A percentile compares a stretch with the other conserved stretches of the same genome.
These are phyloP conservation scores for Conticribra guillardii DNA, from an alignment of 108 stramenopile genomes.

Conservation along the genomic window DNA sequence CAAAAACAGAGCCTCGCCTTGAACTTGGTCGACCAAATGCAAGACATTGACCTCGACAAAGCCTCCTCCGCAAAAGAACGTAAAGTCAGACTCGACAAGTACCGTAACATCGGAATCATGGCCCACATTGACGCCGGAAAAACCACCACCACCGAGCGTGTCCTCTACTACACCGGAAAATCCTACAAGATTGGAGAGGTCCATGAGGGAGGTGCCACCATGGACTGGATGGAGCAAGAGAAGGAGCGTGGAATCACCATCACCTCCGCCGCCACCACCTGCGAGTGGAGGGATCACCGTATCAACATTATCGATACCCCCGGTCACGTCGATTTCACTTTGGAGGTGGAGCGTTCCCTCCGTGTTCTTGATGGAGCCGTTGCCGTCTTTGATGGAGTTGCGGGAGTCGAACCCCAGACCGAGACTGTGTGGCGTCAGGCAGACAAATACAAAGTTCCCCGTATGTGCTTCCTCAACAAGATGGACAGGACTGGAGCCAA, in stretches of 20 bases:
- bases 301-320: conserved; percentile 99
- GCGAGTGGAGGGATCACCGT: conserved; percentile 92
- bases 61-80: conserved; percentile 79
- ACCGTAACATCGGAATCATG: conserved; percentile 99
- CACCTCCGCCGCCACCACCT: conserved; percentile 97
- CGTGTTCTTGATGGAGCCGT: conserved; percentile 99
- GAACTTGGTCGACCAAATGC: conserved; percentile 30
- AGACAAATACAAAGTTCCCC: conserved; percentile 96
- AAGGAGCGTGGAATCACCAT: conserved; percentile 99
- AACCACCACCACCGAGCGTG: conserved; percentile 99
- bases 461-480: conserved; percentile 99
- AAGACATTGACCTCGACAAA: conserved; percentile 67
- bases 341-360: conserved; percentile 97
- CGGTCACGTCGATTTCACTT: conserved; percentile 94
- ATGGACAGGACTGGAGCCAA: conserved; percentile 99
- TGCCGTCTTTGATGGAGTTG: conserved; percentile 99
- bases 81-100: conserved; percentile 79
- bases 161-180: conserved; percentile 98
- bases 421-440: conserved; percentile 99
- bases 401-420: conserved; percentile 98
- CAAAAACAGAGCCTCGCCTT: conserved; percentile 18
- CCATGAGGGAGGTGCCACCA: conserved; percentile 98
- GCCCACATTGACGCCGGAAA: conserved; percentile 99
- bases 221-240: conserved; percentile 99
- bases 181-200: conserved; percentile 98